A percentile compares a stretch with the other conserved stretches of the same genome.
phyloP scores from a whole-genome alignment of 352 stramenopile genomes.

The Thalassiosira exigua region DNA sequence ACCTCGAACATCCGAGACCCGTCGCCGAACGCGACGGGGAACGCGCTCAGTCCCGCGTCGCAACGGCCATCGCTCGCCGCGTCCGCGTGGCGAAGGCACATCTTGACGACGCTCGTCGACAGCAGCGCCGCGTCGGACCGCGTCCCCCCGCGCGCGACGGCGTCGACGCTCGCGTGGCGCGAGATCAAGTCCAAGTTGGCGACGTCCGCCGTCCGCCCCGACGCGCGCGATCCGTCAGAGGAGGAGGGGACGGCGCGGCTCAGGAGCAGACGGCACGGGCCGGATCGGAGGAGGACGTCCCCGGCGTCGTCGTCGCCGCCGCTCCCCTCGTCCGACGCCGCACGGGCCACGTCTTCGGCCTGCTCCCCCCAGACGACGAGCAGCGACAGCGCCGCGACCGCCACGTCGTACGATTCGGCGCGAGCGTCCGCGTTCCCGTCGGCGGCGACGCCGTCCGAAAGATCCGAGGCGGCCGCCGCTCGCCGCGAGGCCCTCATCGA shows the following conservation, averaged over 20 bases:
- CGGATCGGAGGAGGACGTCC: slow-evolving; percentile 24
- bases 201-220: slow-evolving; percentile 8
- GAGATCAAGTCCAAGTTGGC: slow-evolving; percentile 57
- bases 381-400: slow-evolving; percentile 25
- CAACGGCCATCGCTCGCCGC: slow-evolving; percentile 1
- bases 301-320: not conserved
- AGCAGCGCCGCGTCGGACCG: slow-evolving; percentile 30
- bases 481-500: slow-evolving; percentile 7
- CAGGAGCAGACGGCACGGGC: slow-evolving; percentile 39
- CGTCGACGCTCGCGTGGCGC: slow-evolving; percentile 25
- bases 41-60: slow-evolving; percentile 13
- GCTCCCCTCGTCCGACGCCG: not conserved
- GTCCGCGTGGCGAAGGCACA: slow-evolving; percentile 41
- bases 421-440: not conserved
- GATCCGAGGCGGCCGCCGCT: not conserved
- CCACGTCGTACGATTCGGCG: not conserved
- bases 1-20: slow-evolving; percentile 23
- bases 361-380: slow-evolving; percentile 50
- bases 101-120: slow-evolving; percentile 49
- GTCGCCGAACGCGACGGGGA: slow-evolving; percentile 30
- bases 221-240: not conserved
- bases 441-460: not conserved
- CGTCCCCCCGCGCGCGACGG: slow-evolving; percentile 4
- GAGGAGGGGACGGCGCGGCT: slow-evolving; percentile 36
- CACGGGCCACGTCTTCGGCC: slow-evolving; percentile 29